Evolutionary conservation across 2,329 filamentous ascomycete genomes (phyloP).

Genomic region (Incumbomyces lentus): DNA sequence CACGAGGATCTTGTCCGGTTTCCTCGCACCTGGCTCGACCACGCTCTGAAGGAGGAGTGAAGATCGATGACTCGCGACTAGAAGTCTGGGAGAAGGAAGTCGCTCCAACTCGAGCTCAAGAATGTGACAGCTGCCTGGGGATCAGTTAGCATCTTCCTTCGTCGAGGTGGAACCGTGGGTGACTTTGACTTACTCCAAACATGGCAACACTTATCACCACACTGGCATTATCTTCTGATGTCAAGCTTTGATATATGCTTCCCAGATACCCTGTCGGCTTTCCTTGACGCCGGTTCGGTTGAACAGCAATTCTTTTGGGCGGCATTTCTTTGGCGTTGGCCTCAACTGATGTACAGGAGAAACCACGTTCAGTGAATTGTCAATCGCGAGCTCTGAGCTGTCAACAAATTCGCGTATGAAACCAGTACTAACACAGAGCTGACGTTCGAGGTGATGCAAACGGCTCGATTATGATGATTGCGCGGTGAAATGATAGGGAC

Average conservation of each 20-base stretch:
- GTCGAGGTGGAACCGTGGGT: no score
- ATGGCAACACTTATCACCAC: slow-evolving; percentile 58
- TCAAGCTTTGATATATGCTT: slow-evolving; percentile 52
- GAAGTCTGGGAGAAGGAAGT: slow-evolving; percentile 53
- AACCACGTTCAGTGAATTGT: background rate
- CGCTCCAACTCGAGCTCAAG: slow-evolving; percentile 57
- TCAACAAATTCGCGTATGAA: background rate
- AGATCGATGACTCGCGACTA: slow-evolving; percentile 1
- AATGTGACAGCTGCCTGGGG: slow-evolving; percentile 55
- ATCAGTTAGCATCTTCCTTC: background rate
- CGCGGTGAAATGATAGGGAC: no score
- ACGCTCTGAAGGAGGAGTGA: no score
- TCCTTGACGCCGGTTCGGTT: slow-evolving; percentile 33
- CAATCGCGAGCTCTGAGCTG: background rate
- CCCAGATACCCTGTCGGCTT: slow-evolving; percentile 45
- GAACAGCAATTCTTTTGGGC: slow-evolving; percentile 49
- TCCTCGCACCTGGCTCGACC: no score
- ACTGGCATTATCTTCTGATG: slow-evolving; percentile 56
- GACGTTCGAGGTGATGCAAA: background rate
- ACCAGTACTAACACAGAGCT: background rate
- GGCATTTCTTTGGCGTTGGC: slow-evolving; percentile 42
- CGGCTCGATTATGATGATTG: no score
- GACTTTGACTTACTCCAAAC: slow-evolving; percentile 54
- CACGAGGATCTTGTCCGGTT: no score
- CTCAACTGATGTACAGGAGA: background rate